Conservation (phyloP, 257 asterid genomes). For the Scutellaria galericulata region DNA sequence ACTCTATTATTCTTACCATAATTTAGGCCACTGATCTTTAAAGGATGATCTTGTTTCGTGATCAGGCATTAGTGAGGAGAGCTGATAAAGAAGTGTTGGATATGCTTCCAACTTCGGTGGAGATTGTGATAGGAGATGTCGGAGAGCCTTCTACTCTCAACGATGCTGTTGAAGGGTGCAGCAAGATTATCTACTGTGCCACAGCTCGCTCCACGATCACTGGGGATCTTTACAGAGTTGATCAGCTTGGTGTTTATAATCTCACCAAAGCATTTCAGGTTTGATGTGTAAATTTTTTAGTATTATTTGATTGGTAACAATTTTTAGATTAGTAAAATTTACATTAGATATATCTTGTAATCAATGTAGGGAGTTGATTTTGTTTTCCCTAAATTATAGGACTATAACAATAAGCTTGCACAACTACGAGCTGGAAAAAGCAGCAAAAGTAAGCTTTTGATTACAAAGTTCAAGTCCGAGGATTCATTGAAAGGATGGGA, state of each 20-base stretch:
- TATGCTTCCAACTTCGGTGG: conserved; percentile 92
- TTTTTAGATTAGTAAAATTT: background rate
- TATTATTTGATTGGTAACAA: background rate
- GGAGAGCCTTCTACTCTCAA: conserved; percentile 83
- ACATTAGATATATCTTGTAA: background rate
- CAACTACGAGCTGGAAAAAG: conserved; percentile 97
- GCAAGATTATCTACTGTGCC: conserved; percentile 89
- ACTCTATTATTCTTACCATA: background rate
- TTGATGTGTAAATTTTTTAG: conserved; percentile 1
- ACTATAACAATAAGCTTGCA: conserved; percentile 87
- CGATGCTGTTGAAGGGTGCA: conserved; percentile 85
- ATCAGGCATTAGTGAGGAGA: conserved; percentile 84
- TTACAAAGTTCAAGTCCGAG: conserved; percentile 83
- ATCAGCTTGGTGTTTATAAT: conserved; percentile 90
- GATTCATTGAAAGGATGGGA: conserved; percentile 91
- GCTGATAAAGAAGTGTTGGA: conserved; percentile 75
- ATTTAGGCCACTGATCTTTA: background rate
- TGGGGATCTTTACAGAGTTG: conserved; percentile 92
- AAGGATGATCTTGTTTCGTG: conserved; percentile 27
- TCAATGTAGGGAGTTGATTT: conserved; percentile 22
- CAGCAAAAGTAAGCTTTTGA: conserved; percentile 96
- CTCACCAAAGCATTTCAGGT: conserved; percentile 96
- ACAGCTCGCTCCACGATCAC: conserved; percentile 96
- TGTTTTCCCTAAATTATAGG: conserved; percentile 49
- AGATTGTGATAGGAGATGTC: conserved; percentile 85